Evolutionary conservation across 2,329 filamentous ascomycete species (phyloP).

Genomic region (Aureobasidium musti): DNA sequence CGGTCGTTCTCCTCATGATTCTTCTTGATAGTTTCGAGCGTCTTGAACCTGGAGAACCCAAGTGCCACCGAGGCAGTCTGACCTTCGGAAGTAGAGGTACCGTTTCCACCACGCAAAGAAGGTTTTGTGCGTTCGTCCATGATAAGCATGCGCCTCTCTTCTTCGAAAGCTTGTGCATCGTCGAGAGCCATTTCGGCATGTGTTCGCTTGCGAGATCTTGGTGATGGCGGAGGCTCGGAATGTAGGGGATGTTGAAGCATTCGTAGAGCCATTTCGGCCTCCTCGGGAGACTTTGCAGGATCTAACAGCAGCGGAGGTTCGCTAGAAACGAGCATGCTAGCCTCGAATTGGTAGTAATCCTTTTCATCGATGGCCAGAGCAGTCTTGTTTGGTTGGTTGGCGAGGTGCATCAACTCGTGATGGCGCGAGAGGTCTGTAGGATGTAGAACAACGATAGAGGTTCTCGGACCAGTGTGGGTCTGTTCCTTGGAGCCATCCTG

Average conservation of each 20-base stretch:
- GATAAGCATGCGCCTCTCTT: conserved; percentile 89
- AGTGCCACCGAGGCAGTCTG: conserved; percentile 72
- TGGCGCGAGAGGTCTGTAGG: conserved; percentile 77
- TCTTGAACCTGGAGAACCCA: conserved; percentile 90
- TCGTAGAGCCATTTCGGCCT: conserved; percentile 71
- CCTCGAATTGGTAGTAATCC: conserved; percentile 74
- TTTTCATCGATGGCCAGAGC: conserved; percentile 65
- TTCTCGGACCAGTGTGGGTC: conserved; percentile 53
- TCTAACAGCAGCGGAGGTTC: conserved; percentile 75
- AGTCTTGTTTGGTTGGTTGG: conserved; percentile 63
- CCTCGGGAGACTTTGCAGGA: conserved; percentile 67
- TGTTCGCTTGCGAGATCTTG: conserved; percentile 89
- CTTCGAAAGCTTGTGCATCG: conserved; percentile 83
- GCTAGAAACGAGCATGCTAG: conserved; percentile 71
- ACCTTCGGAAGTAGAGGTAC: conserved; percentile 70
- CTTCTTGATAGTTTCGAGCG: conserved; percentile 79
- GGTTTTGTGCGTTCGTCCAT: conserved; percentile 79
- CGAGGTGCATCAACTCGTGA: conserved; percentile 74
- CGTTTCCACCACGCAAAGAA: conserved; percentile 56
- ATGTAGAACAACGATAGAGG: conserved; percentile 79
- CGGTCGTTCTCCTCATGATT: conserved; percentile 72
- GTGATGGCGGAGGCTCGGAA: conserved; percentile 71
- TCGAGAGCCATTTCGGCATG: conserved; percentile 94
- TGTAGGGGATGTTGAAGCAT: conserved; percentile 75
- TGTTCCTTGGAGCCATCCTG: conserved; percentile 30